A percentile compares a stretch with the other conserved stretches of the same genome.
Evolutionary conservation across 768 basidiomycete species (phyloP).

Genomic region (Mycena olivaceomarginata): DNA sequence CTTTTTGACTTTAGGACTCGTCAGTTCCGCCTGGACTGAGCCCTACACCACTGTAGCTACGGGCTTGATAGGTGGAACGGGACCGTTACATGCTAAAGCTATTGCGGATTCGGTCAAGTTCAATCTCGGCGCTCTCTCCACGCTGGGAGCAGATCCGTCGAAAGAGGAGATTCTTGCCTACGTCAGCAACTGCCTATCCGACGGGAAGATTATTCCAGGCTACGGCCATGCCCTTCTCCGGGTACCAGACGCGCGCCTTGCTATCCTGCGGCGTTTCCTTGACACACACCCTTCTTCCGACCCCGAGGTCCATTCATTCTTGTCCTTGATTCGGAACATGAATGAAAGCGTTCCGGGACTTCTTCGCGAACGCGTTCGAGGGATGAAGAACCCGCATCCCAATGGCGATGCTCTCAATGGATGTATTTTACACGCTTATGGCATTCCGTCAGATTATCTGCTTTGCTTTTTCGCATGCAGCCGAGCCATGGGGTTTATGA

Average conservation of each 20-base stretch:
- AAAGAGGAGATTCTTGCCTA: background rate
- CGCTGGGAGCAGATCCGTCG: background rate
- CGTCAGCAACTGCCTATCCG: background rate
- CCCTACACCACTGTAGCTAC: background rate
- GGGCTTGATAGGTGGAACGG: background rate
- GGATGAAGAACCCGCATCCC: conserved; percentile 23
- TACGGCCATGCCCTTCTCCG: conserved; percentile 25
- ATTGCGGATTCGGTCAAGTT: conserved; percentile 25
- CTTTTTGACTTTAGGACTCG: background rate
- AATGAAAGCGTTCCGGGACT: background rate
- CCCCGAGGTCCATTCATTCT: background rate
- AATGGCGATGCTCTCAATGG: conserved; percentile 24
- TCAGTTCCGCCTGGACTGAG: conserved; percentile 1
- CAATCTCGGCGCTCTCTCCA: conserved; percentile 12
- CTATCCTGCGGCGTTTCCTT: background rate
- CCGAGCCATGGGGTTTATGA: background rate
- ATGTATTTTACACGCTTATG: conserved; percentile 22
- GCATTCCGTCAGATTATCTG: background rate
- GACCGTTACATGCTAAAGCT: conserved; percentile 18
- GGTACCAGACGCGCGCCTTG: conserved; percentile 15
- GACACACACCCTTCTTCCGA: background rate
- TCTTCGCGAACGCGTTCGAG: conserved; percentile 15
- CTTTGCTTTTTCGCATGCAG: background rate
- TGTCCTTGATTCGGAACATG: background rate
- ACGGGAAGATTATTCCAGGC: conserved; percentile 16